Conservation (phyloP, 225 moss, liverwort and hornwort genomes). For the Lunularia cruciata region DNA sequence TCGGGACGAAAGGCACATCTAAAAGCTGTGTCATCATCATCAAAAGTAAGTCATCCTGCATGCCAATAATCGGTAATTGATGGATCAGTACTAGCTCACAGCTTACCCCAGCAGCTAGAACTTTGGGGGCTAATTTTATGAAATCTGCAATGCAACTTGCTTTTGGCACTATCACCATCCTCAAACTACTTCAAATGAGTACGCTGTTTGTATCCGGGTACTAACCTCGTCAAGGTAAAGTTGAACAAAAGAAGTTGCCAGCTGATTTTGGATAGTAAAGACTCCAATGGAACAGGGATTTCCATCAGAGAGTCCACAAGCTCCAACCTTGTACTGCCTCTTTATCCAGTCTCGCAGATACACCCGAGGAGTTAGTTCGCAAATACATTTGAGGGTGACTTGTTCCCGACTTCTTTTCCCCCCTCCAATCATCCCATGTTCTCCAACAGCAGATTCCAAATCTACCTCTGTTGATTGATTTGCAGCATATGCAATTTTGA, state of each 20-base stretch:
- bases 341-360: slow-evolving; percentile 29
- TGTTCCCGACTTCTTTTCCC: slow-evolving; percentile 3
- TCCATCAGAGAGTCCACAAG: neutral
- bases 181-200: too few relatives aligned
- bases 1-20: slow-evolving; percentile 38
- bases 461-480: slow-evolving; percentile 19
- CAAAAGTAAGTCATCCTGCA: slow-evolving; percentile 68
- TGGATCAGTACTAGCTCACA: too few relatives aligned
- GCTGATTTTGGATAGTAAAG: slow-evolving; percentile 28
- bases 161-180: too few relatives aligned
- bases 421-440: neutral
- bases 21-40: slow-evolving; percentile 52
- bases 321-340: slow-evolving; percentile 12
- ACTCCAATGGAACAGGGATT: neutral
- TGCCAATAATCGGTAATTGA: too few relatives aligned
- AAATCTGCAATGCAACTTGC: too few relatives aligned
- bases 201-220: neutral
- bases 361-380: slow-evolving; percentile 3
- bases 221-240: slow-evolving; percentile 57
- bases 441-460: neutral
- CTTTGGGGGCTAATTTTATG: too few relatives aligned
- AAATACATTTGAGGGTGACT: neutral
- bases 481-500: slow-evolving; percentile 52
- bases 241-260: slow-evolving; percentile 49
- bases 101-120: too few relatives aligned